Conservation (phyloP, 2,329 filamentous ascomycete genomes). For the Ustulina deusta region DNA sequence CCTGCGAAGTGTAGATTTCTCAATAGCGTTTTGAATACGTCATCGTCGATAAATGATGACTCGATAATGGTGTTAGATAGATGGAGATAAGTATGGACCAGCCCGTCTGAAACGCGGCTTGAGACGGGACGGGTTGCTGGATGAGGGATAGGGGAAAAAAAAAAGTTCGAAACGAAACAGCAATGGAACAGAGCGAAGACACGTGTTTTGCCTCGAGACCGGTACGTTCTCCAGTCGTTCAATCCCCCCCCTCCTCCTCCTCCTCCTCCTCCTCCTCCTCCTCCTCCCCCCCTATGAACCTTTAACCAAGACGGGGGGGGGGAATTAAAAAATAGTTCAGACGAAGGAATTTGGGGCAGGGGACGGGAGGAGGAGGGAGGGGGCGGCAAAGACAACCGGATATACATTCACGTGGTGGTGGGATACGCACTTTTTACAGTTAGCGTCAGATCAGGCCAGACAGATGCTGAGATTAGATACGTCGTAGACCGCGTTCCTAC, state of each 20-base stretch:
- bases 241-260: constrained; percentile 6
- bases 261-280: background rate
- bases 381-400: background rate
- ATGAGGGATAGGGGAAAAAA: background rate
- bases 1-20: constrained; percentile 14
- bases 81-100: constrained; percentile 24
- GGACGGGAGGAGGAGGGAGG: constrained; percentile 3
- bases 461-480: background rate
- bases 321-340: constrained; percentile 29
- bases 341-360: constrained; percentile 25
- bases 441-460: constrained; percentile 20
- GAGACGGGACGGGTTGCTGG: constrained; percentile 17
- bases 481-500: background rate
- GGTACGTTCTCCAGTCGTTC: background rate
- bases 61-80: background rate
- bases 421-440: constrained; percentile 22
- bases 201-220: background rate
- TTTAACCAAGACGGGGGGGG: no score
- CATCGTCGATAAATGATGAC: background rate
- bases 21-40: background rate
- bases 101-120: constrained; percentile 34
- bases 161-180: constrained; percentile 28
- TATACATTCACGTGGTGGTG: constrained; percentile 8
- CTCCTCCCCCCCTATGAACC: no score
- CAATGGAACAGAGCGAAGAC: constrained; percentile 11